A percentile compares a stretch with the other conserved stretches of the same genome.
Evolutionary conservation across 2,329 filamentous ascomycete species (phyloP).

Genomic region (Xylariaceae sp.): DNA sequence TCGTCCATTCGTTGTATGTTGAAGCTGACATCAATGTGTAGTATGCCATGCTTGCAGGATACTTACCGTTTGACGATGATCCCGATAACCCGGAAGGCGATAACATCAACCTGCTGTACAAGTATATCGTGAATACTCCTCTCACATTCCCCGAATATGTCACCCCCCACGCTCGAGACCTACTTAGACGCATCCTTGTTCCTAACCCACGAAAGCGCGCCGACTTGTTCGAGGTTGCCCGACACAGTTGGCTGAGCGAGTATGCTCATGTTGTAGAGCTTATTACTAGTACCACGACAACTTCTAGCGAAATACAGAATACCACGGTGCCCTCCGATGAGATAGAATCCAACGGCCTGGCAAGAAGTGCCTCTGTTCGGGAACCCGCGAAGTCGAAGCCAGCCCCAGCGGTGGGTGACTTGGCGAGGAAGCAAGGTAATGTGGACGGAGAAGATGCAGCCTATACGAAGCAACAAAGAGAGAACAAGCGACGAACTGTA

Average conservation of each 20-base stretch:
- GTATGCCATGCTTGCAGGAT: conserved; percentile 98
- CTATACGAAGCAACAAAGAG: conserved; percentile 64
- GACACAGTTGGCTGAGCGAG: conserved; percentile 97
- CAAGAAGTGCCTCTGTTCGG: conserved; percentile 87
- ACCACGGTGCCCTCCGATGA: conserved; percentile 63
- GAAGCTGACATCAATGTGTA: conserved; percentile 37
- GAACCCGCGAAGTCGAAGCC: conserved; percentile 72
- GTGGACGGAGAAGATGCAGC: conserved; percentile 61
- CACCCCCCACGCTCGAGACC: conserved; percentile 89
- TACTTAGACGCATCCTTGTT: conserved; percentile 88
- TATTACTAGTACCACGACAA: conserved; percentile 93
- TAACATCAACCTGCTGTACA: conserved; percentile 98
- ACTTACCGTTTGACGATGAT: conserved; percentile 96
- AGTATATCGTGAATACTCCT: conserved; percentile 96
- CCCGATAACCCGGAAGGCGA: conserved; percentile 97
- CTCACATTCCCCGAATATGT: conserved; percentile 99
- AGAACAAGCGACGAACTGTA: conserved; percentile 88
- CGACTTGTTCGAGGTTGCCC: conserved; percentile 93
- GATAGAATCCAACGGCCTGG: conserved; percentile 58
- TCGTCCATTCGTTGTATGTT: conserved; percentile 16
- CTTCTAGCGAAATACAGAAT: conserved; percentile 78
- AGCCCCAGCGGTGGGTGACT: conserved; percentile 51
- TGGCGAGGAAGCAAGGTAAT: conserved; percentile 70
- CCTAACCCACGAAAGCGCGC: conserved; percentile 92
- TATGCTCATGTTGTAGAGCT: conserved; percentile 96